Percentiles rank a stretch among this genome's conserved stretches.
These are phyloP conservation scores for Rhodofomes roseus DNA, from an alignment of 1,284 basidiomycete species.

Conservation along the genomic window DNA sequence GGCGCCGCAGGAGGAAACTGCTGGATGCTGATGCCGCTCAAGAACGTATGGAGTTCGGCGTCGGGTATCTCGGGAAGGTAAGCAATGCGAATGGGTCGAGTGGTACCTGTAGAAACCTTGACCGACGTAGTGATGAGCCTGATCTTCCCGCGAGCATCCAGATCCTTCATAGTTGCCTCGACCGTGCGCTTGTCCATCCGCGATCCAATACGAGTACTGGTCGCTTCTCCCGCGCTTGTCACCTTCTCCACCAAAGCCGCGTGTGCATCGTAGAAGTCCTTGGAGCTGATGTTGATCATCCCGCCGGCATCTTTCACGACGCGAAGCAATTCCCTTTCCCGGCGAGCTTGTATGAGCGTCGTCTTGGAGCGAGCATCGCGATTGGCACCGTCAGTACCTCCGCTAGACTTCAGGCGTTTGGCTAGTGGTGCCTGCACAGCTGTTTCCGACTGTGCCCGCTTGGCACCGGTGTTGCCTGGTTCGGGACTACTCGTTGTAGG, in stretches of 20 bases:
- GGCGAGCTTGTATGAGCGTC: conserved; percentile 70
- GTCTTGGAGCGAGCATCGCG: conserved; percentile 33
- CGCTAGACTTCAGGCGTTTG: conserved; percentile 22
- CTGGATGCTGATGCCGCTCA: conserved; percentile 43
- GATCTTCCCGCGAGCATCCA: conserved; percentile 61
- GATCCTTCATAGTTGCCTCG: conserved; percentile 48
- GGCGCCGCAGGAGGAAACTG: conserved; percentile 28
- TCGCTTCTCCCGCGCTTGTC: conserved; percentile 53
- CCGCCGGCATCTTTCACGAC: conserved; percentile 62
- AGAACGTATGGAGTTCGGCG: conserved; percentile 48
- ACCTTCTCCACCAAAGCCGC: conserved; percentile 52
- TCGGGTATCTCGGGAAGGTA: conserved; percentile 55
- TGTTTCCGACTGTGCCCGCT: conserved; percentile 12
- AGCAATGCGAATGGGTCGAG: conserved; percentile 52
- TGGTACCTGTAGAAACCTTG: conserved; percentile 47
- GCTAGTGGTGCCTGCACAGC: conserved; percentile 12
- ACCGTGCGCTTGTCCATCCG: conserved; percentile 73
- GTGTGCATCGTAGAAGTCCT: conserved; percentile 66
- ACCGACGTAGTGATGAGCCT: conserved; percentile 63
- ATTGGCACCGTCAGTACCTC: background rate
- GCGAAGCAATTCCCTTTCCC: conserved; percentile 71
- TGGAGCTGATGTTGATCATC: conserved; percentile 59
- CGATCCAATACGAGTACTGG: conserved; percentile 63
- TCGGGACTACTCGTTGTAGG: background rate
- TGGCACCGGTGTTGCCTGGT: background rate